Evolutionary conservation across 257 asterid species (phyloP).

Genomic region (Nicotiana sylvestris): DNA sequence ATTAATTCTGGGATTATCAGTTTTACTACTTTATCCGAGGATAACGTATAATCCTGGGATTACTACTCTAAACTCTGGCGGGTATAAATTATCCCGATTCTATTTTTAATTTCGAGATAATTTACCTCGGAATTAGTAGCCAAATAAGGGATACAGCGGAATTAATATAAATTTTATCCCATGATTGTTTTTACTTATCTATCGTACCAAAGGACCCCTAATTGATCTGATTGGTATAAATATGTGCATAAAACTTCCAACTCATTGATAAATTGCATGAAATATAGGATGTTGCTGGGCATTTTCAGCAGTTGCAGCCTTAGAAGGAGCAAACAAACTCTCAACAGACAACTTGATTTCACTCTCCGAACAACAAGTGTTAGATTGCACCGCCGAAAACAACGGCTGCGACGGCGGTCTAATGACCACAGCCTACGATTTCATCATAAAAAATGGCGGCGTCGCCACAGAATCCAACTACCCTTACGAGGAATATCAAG

Average conservation of each 20-base stretch:
- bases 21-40: no score
- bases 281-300: constrained; percentile 20
- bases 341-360: not conserved
- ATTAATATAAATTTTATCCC: no score
- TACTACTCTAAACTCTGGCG: no score
- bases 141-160: no score
- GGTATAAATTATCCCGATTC: no score
- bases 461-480: constrained; percentile 7
- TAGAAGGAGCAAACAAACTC: constrained; percentile 15
- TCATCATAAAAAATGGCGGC: constrained; percentile 16
- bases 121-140: no score
- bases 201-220: no score
- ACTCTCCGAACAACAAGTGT: constrained; percentile 9
- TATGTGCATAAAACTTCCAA: not conserved
- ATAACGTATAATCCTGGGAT: no score
- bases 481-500: constrained; percentile 17
- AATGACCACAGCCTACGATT: constrained; percentile 16
- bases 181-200: no score
- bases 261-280: not conserved
- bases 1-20: no score
- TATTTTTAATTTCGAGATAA: no score
- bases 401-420: constrained; percentile 13
- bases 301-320: constrained; percentile 13
- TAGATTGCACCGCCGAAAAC: constrained; percentile 8
- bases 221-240: no score